These are phyloP conservation scores for Sclerotinia spermophila DNA, from an alignment of 2,329 filamentous ascomycete species.

Conservation along the genomic window DNA sequence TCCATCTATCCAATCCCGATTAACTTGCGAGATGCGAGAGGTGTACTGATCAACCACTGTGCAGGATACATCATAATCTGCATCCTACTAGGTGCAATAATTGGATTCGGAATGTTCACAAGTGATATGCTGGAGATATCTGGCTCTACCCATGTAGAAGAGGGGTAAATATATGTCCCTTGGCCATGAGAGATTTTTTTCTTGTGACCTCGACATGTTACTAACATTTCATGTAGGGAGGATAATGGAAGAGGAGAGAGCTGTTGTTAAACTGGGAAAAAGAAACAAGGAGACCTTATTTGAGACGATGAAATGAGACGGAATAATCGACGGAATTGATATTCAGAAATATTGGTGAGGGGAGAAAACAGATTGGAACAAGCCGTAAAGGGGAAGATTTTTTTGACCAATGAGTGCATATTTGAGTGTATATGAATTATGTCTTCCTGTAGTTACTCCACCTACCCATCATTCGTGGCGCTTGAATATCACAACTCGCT, in stretches of 20 bases:
- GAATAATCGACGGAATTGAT: background rate
- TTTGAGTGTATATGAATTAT: background rate
- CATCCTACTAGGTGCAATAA: conserved; percentile 26
- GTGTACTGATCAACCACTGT: no score
- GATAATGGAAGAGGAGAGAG: background rate
- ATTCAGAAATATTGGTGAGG: background rate
- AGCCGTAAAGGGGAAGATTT: background rate
- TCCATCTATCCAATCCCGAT: background rate
- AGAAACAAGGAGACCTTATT: background rate
- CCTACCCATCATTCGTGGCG: background rate
- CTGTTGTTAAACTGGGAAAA: background rate
- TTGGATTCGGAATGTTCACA: conserved; percentile 29
- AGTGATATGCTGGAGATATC: conserved; percentile 21
- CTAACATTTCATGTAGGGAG: background rate
- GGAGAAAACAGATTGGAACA: background rate
- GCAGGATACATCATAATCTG: conserved; percentile 31
- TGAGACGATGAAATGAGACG: background rate
- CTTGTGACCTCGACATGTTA: background rate
- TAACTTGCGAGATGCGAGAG: no score
- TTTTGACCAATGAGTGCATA: background rate
- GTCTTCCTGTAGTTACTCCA: background rate
- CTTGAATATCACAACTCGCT: background rate
- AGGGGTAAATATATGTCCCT: background rate
- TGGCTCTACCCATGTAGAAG: background rate
- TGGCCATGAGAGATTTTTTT: background rate